phyloP scores from a whole-genome alignment of 805 yeast species.

The Scheffersomyces coipomensis region DNA sequence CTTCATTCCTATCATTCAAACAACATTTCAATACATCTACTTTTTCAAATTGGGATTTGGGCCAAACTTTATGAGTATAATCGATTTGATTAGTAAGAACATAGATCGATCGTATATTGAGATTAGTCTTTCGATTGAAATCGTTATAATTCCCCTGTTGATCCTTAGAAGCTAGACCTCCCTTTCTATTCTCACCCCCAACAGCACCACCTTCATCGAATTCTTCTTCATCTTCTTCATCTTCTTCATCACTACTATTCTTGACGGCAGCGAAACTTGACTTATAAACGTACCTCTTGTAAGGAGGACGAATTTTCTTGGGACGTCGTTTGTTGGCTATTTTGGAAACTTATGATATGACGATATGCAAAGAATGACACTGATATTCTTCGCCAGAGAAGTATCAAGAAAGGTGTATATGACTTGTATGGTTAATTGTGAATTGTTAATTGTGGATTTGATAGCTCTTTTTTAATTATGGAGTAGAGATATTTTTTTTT shows the following conservation, averaged over 20 bases:
- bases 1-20: constrained; percentile 22
- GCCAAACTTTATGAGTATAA: constrained; percentile 40
- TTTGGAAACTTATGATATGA: constrained; percentile 12
- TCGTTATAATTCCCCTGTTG: constrained; percentile 21
- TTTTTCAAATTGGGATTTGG: constrained; percentile 49
- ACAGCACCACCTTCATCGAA: neutral
- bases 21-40: constrained; percentile 44
- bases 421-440: too few relatives aligned
- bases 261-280: constrained; percentile 26
- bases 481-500: too few relatives aligned
- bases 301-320: constrained; percentile 77
- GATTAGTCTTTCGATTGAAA: constrained; percentile 21
- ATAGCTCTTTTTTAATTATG: too few relatives aligned
- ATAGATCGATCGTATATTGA: constrained; percentile 31
- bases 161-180: neutral
- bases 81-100: constrained; percentile 24
- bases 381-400: too few relatives aligned
- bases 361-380: too few relatives aligned
- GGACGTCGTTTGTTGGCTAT: constrained; percentile 92
- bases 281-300: constrained; percentile 67
- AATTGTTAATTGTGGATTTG: too few relatives aligned
- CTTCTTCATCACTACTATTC: constrained; percentile 24
- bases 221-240: constrained; percentile 14
- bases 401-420: too few relatives aligned
- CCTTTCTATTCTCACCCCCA: neutral